A percentile compares a stretch with the other conserved stretches of the same genome.
These are phyloP conservation scores for Schizopora paradoxa DNA, from an alignment of 1,284 basidiomycete species.

Conservation along the genomic window DNA sequence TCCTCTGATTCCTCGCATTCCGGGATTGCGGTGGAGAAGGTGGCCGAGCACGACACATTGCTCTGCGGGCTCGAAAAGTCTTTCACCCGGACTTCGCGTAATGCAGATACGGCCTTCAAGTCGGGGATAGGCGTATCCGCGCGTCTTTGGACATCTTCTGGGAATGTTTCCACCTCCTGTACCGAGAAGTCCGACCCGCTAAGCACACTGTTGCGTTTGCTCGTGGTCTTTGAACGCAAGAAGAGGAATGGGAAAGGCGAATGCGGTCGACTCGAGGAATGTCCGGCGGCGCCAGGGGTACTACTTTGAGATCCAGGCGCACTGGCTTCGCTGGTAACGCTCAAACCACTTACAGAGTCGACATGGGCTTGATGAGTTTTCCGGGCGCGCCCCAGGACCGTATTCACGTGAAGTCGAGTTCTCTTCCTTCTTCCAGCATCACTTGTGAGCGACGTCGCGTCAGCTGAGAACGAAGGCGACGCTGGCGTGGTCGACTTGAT, in stretches of 20 bases:
- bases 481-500: not conserved
- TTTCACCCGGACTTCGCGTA: too few relatives aligned
- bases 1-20: not conserved
- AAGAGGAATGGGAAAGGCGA: slow-evolving; percentile 17
- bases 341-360: not conserved
- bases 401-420: not conserved
- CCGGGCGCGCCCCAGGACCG: not conserved
- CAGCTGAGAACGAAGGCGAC: not conserved
- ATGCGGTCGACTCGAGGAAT: slow-evolving; percentile 13
- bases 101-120: too few relatives aligned
- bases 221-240: slow-evolving; percentile 1
- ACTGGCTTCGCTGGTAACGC: slow-evolving; percentile 1
- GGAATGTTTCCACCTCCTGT: not conserved
- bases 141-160: not conserved
- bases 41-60: not conserved
- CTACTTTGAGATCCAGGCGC: too few relatives aligned
- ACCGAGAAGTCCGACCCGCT: not conserved
- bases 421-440: too few relatives aligned
- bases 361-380: not conserved
- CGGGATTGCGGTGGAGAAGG: not conserved
- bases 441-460: too few relatives aligned
- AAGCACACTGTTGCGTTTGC: too few relatives aligned
- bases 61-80: not conserved
- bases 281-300: slow-evolving; percentile 1
- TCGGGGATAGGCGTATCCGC: too few relatives aligned